Evolutionary conservation across 495 filamentous ascomycete genomes (phyloP).

Genomic region (Daldinia vernicosa): DNA sequence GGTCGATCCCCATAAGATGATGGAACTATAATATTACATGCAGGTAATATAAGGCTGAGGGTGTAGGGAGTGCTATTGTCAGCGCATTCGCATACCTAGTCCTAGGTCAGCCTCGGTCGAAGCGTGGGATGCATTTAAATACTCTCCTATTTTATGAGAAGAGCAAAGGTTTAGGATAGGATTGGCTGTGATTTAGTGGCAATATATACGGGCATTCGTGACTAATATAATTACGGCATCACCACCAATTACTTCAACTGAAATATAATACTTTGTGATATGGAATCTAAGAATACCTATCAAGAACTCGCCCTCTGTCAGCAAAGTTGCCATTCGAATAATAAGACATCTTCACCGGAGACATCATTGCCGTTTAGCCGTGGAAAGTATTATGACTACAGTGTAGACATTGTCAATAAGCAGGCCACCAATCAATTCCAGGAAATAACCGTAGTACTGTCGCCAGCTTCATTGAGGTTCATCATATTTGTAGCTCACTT

Average conservation of each 20-base stretch:
- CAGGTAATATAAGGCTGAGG: slow-evolving; percentile 40
- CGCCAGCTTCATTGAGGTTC: neutral
- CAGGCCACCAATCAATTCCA: neutral
- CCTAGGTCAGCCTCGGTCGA: neutral
- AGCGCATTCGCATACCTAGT: slow-evolving; percentile 20
- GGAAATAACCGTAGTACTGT: neutral
- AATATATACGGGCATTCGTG: neutral
- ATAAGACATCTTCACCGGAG: neutral
- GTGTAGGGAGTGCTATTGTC: slow-evolving; percentile 30
- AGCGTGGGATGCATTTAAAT: neutral
- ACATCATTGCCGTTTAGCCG: neutral
- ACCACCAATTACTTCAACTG: neutral
- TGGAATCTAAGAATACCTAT: neutral
- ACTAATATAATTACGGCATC: neutral
- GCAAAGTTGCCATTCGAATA: neutral
- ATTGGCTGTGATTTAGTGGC: neutral
- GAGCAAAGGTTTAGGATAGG: neutral
- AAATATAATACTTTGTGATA: neutral
- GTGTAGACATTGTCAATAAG: neutral
- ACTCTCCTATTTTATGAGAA: slow-evolving; percentile 5
- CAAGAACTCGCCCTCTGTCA: slow-evolving; percentile 5
- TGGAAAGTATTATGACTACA: neutral
- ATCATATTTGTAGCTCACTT: neutral
- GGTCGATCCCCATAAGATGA: slow-evolving; percentile 23
- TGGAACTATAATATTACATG: slow-evolving; percentile 41